Evolutionary conservation across 1,284 basidiomycete genomes (phyloP), one percentile per base, ranked within the genome.

Genomic region (Ustanciosporium gigantosporum): DNA sequence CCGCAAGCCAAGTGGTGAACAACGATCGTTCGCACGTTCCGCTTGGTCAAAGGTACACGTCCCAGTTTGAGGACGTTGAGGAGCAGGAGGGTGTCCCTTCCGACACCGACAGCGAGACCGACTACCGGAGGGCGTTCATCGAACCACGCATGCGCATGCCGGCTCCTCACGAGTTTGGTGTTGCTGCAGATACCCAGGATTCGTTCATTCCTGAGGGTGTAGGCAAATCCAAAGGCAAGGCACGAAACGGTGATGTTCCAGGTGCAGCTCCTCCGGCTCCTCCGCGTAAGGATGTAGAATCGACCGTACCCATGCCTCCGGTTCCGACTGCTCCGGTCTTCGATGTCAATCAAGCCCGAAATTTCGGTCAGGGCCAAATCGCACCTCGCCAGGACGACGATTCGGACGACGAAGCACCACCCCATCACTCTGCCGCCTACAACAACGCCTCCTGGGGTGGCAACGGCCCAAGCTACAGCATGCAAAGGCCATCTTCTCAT

Each of bases 1-100:
- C 76, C 14, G 78, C 78, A 3, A 78, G 76, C 16, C 78, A 79
- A 38, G 69, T 76, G 25, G 66, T 73, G 46, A 47, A 64, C 15
- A 47, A 60, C 46, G 60, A 64, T 23, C 61, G 61, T 29, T 32
- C 29, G 3, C 37, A 53, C 24, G 50, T 59, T 1, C 61, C 61
- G 14, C 40, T 65, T 22, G 55, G 55, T 20, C 46, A 65, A 40
- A 48, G 61, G 36, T 65, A 65, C 44, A 55, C 61, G 15, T 65
- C 61, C 31, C 61, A 65, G 25, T 71, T 60, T 31, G 53, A 68
- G n/a, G 56, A 67, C 58, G 62, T 69, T 35, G 67, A 55, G 36
- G 66, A 69, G 38, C 56, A 61, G 25, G 64, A 65, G 6, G 52
- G 61, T 23, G 39, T 46, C 14, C 59, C 53, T 16, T 65, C 65